These are phyloP conservation scores for Clarireedia homoeocarpa DNA, from an alignment of 2,329 filamentous ascomycete species.

Conservation along the genomic window DNA sequence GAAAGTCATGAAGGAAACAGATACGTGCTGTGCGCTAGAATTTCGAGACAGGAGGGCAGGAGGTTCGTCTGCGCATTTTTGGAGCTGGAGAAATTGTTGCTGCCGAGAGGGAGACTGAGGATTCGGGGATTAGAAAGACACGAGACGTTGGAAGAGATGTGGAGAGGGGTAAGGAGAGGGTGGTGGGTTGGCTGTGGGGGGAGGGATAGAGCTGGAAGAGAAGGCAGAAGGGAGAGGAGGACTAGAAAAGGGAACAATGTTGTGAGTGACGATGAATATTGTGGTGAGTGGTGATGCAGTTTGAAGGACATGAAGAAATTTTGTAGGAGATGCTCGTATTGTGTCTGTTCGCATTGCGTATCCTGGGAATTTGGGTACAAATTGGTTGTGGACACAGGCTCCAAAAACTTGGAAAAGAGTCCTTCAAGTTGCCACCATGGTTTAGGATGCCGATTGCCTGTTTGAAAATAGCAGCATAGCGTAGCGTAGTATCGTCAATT, in stretches of 20 bases:
- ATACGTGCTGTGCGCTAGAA: neutral
- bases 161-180: constrained; percentile 4
- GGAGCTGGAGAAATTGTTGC: neutral
- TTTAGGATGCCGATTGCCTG: neutral
- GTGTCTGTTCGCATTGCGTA: too few species aligned
- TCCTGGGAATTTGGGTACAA: too few species aligned
- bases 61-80: neutral
- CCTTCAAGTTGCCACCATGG: neutral
- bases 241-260: neutral
- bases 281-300: too few species aligned
- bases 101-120: neutral
- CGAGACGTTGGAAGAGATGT: constrained; percentile 1
- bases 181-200: neutral
- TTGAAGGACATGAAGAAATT: too few species aligned
- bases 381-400: too few species aligned
- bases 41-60: neutral
- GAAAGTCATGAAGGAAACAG: neutral
- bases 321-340: too few species aligned
- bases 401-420: too few species aligned
- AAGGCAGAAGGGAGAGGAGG: neutral
- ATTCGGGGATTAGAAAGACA: neutral
- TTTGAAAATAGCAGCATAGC: neutral
- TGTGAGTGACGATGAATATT: too few species aligned
- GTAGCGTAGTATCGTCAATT: neutral
- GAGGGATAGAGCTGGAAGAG: neutral